Conservation (phyloP, 208 protist species). For the Herpetomonas muscarum region DNA sequence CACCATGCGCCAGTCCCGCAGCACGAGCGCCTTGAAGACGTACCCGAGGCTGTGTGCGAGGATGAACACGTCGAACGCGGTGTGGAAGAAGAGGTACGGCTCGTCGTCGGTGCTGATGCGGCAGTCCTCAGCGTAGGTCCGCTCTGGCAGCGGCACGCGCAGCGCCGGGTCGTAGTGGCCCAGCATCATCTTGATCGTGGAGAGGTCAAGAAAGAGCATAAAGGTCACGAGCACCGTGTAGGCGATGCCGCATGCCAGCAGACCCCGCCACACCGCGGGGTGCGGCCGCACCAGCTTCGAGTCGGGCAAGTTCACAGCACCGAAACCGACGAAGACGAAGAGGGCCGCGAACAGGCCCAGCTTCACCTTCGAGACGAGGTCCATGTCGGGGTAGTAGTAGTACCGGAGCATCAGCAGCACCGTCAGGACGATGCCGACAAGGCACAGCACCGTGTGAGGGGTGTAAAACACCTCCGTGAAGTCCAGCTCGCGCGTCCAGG, state of each 20-base stretch:
- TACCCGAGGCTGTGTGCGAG: conserved; percentile 94
- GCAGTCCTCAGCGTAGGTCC: conserved; percentile 92
- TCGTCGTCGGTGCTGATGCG: conserved; percentile 83
- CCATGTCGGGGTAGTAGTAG: conserved; percentile 44
- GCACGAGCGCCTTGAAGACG: conserved; percentile 90
- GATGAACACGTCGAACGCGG: conserved; percentile 94
- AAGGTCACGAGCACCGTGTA: conserved; percentile 92
- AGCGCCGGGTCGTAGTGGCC: conserved; percentile 81
- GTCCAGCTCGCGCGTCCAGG: conserved; percentile 50
- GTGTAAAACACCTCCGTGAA: conserved; percentile 56
- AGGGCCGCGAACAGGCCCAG: conserved; percentile 59
- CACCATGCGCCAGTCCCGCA: conserved; percentile 91
- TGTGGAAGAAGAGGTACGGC: conserved; percentile 68
- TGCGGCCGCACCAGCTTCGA: conserved; percentile 94
- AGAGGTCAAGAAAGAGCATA: conserved; percentile 88
- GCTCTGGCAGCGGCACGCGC: conserved; percentile 69
- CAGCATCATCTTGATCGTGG: conserved; percentile 52
- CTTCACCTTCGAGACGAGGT: conserved; percentile 48
- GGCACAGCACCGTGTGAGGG: conserved; percentile 54
- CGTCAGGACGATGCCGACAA: conserved; percentile 38
- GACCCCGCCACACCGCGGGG: conserved; percentile 92
- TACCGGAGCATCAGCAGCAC: conserved; percentile 59
- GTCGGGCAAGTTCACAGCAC: conserved; percentile 89
- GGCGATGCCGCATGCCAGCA: conserved; percentile 87
- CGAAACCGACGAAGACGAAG: conserved; percentile 88